Evolutionary conservation across 495 filamentous ascomycete species (phyloP).

Genomic region (Aspergillus homomorphus): DNA sequence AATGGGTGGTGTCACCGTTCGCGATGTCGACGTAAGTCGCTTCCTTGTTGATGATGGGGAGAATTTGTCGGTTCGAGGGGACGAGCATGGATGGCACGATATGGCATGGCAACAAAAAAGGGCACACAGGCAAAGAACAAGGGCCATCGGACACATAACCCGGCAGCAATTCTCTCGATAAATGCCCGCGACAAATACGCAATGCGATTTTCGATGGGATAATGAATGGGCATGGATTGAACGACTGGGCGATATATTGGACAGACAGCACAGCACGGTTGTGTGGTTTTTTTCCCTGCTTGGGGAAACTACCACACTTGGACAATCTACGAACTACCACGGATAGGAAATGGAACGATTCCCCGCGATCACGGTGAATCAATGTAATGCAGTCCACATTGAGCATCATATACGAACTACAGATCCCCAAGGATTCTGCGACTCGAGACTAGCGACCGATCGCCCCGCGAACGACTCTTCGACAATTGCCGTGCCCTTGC

Average conservation of each 20-base stretch:
- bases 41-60: conserved; percentile 17
- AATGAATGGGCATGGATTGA: background rate
- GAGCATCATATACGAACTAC: background rate
- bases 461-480: background rate
- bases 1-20: conserved; percentile 84
- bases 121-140: background rate
- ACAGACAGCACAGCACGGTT: background rate
- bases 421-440: background rate
- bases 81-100: conserved; percentile 13
- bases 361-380: background rate
- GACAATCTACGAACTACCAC: background rate
- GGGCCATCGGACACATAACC: background rate
- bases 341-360: background rate
- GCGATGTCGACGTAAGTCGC: conserved; percentile 83
- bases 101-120: conserved; percentile 16
- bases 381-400: background rate
- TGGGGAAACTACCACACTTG: background rate
- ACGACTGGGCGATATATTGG: background rate
- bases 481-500: background rate
- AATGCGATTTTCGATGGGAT: background rate
- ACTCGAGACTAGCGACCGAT: background rate
- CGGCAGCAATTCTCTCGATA: background rate
- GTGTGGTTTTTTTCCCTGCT: background rate
- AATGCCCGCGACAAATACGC: background rate
- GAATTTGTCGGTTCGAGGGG: conserved; percentile 21